A percentile compares a stretch with the other conserved stretches of the same genome.
phyloP scores from a whole-genome alignment of 139 green algal species.

The Closterium sp. region DNA sequence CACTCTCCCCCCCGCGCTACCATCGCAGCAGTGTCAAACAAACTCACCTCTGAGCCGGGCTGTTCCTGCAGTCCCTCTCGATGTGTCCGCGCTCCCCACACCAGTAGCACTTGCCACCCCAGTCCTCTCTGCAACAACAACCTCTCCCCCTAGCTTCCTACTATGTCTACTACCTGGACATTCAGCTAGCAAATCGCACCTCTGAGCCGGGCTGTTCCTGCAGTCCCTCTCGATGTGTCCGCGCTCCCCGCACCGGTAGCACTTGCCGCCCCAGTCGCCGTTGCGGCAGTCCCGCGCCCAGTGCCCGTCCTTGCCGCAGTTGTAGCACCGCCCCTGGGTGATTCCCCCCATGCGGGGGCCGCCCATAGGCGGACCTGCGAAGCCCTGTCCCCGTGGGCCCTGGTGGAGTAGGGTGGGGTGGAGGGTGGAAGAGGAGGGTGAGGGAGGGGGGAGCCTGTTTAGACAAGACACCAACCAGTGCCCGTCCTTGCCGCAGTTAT shows the following conservation, averaged over 20 bases:
- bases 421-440: background rate
- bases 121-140: conserved; percentile 13
- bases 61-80: conserved; percentile 50
- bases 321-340: conserved; percentile 48
- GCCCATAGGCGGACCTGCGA: no score
- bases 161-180: no score
- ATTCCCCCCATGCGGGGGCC: no score
- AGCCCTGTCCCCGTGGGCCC: conserved; percentile 7
- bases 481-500: conserved; percentile 54
- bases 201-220: conserved; percentile 15
- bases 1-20: no score
- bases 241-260: conserved; percentile 33
- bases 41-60: background rate
- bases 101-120: conserved; percentile 37
- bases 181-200: no score
- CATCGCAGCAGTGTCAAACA: no score
- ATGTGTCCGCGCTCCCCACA: conserved; percentile 46
- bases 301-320: conserved; percentile 55
- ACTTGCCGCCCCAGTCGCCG: conserved; percentile 50
- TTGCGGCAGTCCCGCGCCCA: conserved; percentile 49
- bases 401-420: background rate
- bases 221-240: conserved; percentile 52
- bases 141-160: conserved; percentile 45
- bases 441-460: background rate
- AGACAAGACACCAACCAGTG: conserved; percentile 25